Evolutionary conservation across 2,329 filamentous ascomycete species (phyloP).

Genomic region (Knufia petricola): DNA sequence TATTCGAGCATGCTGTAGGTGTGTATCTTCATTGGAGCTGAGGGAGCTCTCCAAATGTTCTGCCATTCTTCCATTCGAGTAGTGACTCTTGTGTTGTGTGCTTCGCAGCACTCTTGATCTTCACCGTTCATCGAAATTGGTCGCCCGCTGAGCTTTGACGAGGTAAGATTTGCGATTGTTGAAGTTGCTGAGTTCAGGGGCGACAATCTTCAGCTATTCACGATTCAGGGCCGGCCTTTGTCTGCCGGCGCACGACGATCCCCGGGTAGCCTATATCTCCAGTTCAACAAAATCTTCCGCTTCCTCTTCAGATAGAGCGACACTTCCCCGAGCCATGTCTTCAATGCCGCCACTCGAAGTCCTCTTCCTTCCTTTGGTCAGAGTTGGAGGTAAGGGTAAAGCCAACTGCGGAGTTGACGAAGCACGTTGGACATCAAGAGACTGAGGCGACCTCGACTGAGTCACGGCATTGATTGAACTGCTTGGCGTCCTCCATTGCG

Average conservation of each 20-base stretch:
- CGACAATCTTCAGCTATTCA: too few species aligned
- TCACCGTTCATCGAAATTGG: neutral
- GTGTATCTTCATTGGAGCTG: too few species aligned
- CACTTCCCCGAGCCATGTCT: neutral
- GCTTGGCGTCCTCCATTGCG: neutral
- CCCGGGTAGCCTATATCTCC: too few species aligned
- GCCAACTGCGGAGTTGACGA: neutral
- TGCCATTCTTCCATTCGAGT: slow-evolving; percentile 1
- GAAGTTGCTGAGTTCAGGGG: neutral
- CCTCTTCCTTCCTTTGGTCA: neutral
- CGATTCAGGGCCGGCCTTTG: too few species aligned
- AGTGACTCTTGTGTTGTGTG: neutral
- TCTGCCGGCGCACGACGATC: too few species aligned
- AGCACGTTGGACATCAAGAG: neutral
- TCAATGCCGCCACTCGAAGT: neutral
- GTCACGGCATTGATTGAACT: neutral
- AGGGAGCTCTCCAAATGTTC: neutral
- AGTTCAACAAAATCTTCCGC: too few species aligned
- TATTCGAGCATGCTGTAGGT: too few species aligned
- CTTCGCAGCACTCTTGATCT: neutral
- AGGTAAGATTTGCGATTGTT: neutral
- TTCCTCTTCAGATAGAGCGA: neutral
- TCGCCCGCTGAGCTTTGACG: neutral
- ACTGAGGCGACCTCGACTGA: neutral
- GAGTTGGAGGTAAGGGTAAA: neutral